Percentiles rank a stretch among this genome's conserved stretches.
These are phyloP conservation scores for Beauveria bassiana DNA, from an alignment of 2,329 filamentous ascomycete genomes.

Conservation along the genomic window DNA sequence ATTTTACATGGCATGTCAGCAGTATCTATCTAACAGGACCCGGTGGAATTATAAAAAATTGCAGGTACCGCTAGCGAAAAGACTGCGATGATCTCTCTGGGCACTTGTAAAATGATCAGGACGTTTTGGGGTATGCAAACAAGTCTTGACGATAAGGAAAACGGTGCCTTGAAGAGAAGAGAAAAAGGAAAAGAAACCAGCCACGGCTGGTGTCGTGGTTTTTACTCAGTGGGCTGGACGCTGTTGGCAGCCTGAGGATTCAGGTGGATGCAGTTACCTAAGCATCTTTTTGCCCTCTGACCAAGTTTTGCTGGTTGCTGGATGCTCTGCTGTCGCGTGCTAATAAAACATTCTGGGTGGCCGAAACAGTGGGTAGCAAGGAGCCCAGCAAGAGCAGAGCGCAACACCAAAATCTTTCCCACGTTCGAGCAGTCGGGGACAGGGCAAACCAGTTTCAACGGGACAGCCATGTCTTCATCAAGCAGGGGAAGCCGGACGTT, in stretches of 20 bases:
- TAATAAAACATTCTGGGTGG: not conserved
- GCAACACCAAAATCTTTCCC: constrained; percentile 5
- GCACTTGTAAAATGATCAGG: constrained; percentile 86
- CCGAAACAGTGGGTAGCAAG: not conserved
- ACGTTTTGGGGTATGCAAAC: constrained; percentile 59
- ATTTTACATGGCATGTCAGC: constrained; percentile 54
- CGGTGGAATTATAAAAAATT: constrained; percentile 47
- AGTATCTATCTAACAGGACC: constrained; percentile 96
- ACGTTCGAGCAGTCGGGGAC: not conserved
- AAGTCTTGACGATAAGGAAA: constrained; percentile 93
- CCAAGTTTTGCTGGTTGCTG: not conserved
- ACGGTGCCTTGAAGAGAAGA: constrained; percentile 56
- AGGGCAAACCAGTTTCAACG: not conserved
- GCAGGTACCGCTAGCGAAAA: constrained; percentile 98
- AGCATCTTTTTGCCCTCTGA: not conserved
- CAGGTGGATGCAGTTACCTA: constrained; percentile 1
- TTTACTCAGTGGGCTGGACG: constrained; percentile 21
- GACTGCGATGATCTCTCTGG: constrained; percentile 72
- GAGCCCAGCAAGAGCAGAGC: not conserved
- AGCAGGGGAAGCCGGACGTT: constrained; percentile 32
- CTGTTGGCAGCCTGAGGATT: constrained; percentile 15
- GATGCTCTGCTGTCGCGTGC: constrained; percentile 4
- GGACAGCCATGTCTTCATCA: constrained; percentile 5
- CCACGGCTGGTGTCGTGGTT: constrained; percentile 20
- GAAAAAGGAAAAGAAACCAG: constrained; percentile 22